phyloP scores from a whole-genome alignment of 768 basidiomycete species.

The Nidula microcarpa region DNA sequence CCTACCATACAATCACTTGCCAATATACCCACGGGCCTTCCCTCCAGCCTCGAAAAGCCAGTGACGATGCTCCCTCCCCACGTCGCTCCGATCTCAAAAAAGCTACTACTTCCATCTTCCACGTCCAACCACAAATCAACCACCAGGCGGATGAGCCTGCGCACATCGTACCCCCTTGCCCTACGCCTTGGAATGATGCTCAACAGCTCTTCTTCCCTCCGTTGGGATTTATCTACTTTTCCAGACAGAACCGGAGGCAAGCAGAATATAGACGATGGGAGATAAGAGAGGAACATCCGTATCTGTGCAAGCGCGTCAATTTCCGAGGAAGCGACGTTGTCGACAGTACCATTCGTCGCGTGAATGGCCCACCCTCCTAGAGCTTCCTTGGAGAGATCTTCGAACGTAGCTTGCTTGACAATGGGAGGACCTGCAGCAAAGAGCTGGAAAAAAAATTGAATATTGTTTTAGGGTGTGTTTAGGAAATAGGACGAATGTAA shows the following conservation, averaged over 20 bases:
- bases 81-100: slow-evolving; percentile 33
- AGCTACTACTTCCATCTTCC: slow-evolving; percentile 9
- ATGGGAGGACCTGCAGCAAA: slow-evolving; percentile 33
- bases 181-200: slow-evolving; percentile 32
- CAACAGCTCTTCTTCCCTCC: slow-evolving; percentile 29
- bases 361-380: slow-evolving; percentile 35
- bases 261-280: slow-evolving; percentile 35
- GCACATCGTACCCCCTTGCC: slow-evolving; percentile 30
- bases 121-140: slow-evolving; percentile 22
- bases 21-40: slow-evolving; percentile 29
- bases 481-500: neutral
- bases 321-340: slow-evolving; percentile 32
- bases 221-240: slow-evolving; percentile 15
- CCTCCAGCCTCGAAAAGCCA: slow-evolving; percentile 33
- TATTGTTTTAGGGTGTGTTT: neutral
- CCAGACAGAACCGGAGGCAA: slow-evolving; percentile 23
- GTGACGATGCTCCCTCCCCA: slow-evolving; percentile 36
- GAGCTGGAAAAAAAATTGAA: slow-evolving; percentile 10
- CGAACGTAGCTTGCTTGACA: slow-evolving; percentile 32
- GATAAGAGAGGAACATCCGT: slow-evolving; percentile 30
- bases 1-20: slow-evolving; percentile 35
- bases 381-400: slow-evolving; percentile 28
- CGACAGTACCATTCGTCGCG: slow-evolving; percentile 30
- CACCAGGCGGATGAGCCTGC: slow-evolving; percentile 26
- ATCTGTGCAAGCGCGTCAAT: slow-evolving; percentile 32